Evolutionary conservation across 2,329 filamentous ascomycete genomes (phyloP).

Genomic region (Alternaria alternata): DNA sequence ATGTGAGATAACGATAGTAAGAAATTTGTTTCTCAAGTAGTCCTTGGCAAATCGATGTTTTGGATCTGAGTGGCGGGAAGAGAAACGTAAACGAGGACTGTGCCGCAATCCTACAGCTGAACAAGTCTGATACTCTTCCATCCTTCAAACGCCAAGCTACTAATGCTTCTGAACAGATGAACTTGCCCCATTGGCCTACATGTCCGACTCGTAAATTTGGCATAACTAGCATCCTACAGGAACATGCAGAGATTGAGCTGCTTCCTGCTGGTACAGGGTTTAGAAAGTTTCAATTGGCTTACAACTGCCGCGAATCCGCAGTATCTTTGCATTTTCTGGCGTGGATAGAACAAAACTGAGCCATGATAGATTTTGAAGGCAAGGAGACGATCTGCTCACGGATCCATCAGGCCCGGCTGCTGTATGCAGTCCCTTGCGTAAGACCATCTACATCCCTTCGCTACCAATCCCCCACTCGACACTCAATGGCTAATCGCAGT

Average conservation of each 20-base stretch:
- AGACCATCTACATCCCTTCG: background rate
- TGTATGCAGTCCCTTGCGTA: conserved; percentile 2
- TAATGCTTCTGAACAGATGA: background rate
- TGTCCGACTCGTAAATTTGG: background rate
- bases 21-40: background rate
- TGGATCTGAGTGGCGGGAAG: background rate
- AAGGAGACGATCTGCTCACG: background rate
- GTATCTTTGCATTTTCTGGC: background rate
- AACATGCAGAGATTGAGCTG: background rate
- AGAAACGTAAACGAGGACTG: background rate
- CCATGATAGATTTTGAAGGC: background rate
- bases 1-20: background rate
- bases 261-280: background rate
- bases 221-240: background rate
- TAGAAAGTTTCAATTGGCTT: background rate
- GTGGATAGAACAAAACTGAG: background rate
- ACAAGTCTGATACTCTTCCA: background rate
- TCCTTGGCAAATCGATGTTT: background rate
- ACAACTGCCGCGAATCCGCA: background rate
- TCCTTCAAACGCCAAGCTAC: background rate
- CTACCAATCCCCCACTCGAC: background rate
- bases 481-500: background rate
- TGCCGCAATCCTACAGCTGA: background rate
- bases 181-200: background rate
- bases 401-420: background rate